Conservation (phyloP, 306 rosid genomes). For the Styphnolobium japonicum region DNA sequence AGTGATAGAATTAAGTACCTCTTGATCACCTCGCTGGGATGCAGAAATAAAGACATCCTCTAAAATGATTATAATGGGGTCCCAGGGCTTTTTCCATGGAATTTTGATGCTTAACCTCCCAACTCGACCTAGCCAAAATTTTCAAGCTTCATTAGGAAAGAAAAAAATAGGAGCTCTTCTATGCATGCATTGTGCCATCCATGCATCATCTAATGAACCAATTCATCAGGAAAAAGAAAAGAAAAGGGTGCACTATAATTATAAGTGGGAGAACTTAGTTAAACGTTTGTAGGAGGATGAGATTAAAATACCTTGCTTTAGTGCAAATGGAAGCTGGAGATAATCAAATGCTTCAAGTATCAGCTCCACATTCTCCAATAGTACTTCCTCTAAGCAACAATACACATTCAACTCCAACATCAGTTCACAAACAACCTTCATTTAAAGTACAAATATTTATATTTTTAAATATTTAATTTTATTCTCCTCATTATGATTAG, state of each 20-base stretch:
- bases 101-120: constrained; percentile 94
- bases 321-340: constrained; percentile 90
- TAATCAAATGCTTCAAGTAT: constrained; percentile 94
- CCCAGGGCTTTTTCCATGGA: constrained; percentile 99
- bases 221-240: constrained; percentile 10
- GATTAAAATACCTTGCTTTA: constrained; percentile 65
- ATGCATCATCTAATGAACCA: constrained; percentile 12
- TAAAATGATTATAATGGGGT: constrained; percentile 72
- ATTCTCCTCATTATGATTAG: neutral
- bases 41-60: constrained; percentile 84
- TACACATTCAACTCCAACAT: constrained; percentile 22
- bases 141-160: constrained; percentile 17
- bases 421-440: constrained; percentile 19
- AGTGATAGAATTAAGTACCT: constrained; percentile 48
- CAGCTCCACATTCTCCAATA: constrained; percentile 91
- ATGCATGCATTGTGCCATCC: neutral
- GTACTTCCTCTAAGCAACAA: constrained; percentile 66
- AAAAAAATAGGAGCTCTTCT: constrained; percentile 16
- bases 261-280: neutral
- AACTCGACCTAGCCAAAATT: constrained; percentile 62
- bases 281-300: constrained; percentile 5
- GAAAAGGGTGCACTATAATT: neutral
- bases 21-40: constrained; percentile 82
- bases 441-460: neutral
- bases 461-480: neutral